Conservation (phyloP, 164 flowering plant species). For the Aristolochia contorta region DNA sequence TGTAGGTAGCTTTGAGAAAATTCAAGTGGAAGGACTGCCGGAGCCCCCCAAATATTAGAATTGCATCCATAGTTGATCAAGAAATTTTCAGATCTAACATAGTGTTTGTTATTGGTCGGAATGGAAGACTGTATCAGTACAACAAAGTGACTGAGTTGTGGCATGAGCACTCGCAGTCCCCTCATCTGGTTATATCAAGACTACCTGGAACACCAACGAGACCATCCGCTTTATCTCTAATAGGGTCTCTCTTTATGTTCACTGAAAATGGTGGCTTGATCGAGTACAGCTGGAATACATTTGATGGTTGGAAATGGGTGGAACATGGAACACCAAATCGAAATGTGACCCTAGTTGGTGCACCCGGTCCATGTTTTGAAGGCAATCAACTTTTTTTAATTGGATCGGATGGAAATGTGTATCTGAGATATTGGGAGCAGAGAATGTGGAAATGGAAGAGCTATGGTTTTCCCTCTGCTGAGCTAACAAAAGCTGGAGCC, state of each 20-base stretch:
- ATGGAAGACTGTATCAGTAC: slow-evolving; percentile 74
- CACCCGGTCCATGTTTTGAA: slow-evolving; percentile 69
- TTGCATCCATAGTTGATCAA: slow-evolving; percentile 69
- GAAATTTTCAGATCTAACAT: slow-evolving; percentile 59
- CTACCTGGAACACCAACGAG: slow-evolving; percentile 62
- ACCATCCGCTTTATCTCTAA: slow-evolving; percentile 32
- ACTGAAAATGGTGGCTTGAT: slow-evolving; percentile 68
- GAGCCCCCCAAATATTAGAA: slow-evolving; percentile 43
- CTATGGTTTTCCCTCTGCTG: slow-evolving; percentile 43
- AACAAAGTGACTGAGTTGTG: slow-evolving; percentile 75
- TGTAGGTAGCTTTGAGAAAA: slow-evolving; percentile 56
- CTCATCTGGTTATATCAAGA: slow-evolving; percentile 60
- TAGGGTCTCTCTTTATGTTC: slow-evolving; percentile 75
- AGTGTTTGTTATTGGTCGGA: slow-evolving; percentile 58
- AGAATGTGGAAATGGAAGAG: slow-evolving; percentile 68
- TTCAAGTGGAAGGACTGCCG: slow-evolving; percentile 82
- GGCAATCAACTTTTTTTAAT: slow-evolving; percentile 58
- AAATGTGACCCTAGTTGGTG: slow-evolving; percentile 42
- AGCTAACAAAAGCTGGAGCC: slow-evolving; percentile 7
- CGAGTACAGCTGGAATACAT: slow-evolving; percentile 63
- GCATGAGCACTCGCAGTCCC: slow-evolving; percentile 85
- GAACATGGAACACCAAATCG: slow-evolving; percentile 74
- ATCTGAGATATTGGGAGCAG: slow-evolving; percentile 52
- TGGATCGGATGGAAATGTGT: slow-evolving; percentile 76
- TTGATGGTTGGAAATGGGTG: slow-evolving; percentile 82